Percentiles rank a stretch among this genome's conserved stretches.
Evolutionary conservation across 306 rosid species (phyloP).

Genomic region (Cucumis hystrix): DNA sequence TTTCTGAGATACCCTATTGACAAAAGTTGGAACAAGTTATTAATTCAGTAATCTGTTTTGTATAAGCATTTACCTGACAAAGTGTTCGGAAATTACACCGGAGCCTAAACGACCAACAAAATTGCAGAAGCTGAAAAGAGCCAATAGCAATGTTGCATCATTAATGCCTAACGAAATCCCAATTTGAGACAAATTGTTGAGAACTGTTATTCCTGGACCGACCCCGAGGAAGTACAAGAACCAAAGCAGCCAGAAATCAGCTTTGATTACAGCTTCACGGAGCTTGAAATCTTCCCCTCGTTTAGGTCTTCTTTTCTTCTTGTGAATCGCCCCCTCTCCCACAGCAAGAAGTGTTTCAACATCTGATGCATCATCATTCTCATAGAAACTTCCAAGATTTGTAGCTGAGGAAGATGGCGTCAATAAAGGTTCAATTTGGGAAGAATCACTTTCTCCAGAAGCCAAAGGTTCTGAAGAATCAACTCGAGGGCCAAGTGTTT

Average conservation of each 20-base stretch:
- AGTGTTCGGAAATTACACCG: constrained; percentile 72
- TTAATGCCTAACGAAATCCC: constrained; percentile 54
- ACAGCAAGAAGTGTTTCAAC: constrained; percentile 61
- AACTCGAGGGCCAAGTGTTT: constrained; percentile 10
- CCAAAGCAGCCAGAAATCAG: constrained; percentile 95
- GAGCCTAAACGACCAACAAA: constrained; percentile 74
- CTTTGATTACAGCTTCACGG: constrained; percentile 56
- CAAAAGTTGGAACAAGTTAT: background rate
- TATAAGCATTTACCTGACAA: constrained; percentile 41
- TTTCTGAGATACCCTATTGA: background rate
- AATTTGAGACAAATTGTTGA: constrained; percentile 82
- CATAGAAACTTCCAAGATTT: constrained; percentile 35
- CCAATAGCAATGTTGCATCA: constrained; percentile 49
- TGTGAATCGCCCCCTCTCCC: constrained; percentile 67
- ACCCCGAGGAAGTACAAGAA: constrained; percentile 55
- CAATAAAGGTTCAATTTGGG: constrained; percentile 37
- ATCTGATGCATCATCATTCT: constrained; percentile 50
- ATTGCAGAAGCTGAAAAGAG: constrained; percentile 76
- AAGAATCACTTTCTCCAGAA: constrained; percentile 18
- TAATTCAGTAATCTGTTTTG: background rate
- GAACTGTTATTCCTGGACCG: constrained; percentile 70
- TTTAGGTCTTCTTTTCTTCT: constrained; percentile 57
- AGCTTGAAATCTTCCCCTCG: constrained; percentile 86
- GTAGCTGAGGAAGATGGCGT: constrained; percentile 49
- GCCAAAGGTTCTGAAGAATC: constrained; percentile 34